Evolutionary conservation across 148 eudicot species (phyloP), one percentile per base, ranked within the genome.

Genomic region (Nepenthes mirabilis): DNA sequence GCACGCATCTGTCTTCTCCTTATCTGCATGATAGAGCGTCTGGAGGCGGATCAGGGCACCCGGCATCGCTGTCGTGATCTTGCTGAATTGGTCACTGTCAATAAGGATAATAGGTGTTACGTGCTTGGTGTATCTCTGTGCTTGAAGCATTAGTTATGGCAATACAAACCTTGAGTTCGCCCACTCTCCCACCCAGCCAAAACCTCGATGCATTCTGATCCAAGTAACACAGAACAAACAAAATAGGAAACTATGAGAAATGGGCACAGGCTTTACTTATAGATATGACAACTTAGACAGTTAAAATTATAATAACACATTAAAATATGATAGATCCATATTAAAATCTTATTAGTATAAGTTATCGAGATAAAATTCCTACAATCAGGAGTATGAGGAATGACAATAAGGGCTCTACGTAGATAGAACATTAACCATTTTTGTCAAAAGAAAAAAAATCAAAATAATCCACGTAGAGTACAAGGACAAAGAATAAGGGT

Each of bases 111-210:
- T 9, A 13, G 23, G 4, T 33, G 55, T 35, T 36, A 10, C 10
- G 35, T 13, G 52, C 13, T 48, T 3, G 37, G 2, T 37, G 2
- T 63, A 9, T 37, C 8, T 33, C 9, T 33, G 36, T 47, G 14
- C 9, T 51, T 14, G 23, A 2, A 40, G 45, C 45, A 40, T 9
- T n/a, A 8, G 36, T 33, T 12, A 34, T 36, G 33, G n/a, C 9
- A 35, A 43, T 34, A 59, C 12, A 35, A 52, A 14, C 97, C 95
- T 89, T 37, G 90, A 57, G 71, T 91, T 87, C 40, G 98, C 96
- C 98, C 96, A 91, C 70, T 88, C 98, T 70, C 96, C 96, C 62
- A 88, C 96, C 98, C 98, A 91, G 49, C 98, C 98, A 51, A 91
- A 91, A 60, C 98, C 98, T 74, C 86, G 98, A 79, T 91, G 95